phyloP scores from a whole-genome alignment of 768 basidiomycete genomes.

The Lyophyllum atratum region DNA sequence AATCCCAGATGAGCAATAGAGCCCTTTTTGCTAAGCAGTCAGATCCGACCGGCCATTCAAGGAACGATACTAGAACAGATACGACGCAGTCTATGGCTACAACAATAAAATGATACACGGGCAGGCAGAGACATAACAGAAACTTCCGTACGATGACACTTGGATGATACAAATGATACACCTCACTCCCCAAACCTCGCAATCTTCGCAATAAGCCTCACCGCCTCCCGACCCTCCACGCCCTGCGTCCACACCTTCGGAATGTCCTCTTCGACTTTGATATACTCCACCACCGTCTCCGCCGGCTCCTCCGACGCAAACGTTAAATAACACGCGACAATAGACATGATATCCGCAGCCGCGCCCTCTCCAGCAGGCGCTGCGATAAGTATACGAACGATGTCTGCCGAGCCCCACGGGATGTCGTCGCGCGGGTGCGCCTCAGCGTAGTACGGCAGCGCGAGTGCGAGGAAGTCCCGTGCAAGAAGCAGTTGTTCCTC shows the following conservation, averaged over 20 bases:
- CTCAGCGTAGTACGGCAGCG: constrained; percentile 34
- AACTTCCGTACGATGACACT: not conserved
- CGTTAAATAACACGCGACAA: constrained; percentile 24
- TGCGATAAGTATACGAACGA: constrained; percentile 21
- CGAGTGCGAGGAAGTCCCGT: constrained; percentile 44
- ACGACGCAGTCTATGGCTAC: too few species aligned
- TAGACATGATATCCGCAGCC: constrained; percentile 25
- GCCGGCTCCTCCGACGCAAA: constrained; percentile 22
- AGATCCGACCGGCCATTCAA: too few species aligned
- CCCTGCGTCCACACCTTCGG: constrained; percentile 22
- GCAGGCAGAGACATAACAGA: not conserved
- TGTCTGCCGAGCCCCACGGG: constrained; percentile 10
- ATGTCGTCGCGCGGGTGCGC: constrained; percentile 13
- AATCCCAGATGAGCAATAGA: too few species aligned
- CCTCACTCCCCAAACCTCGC: constrained; percentile 9
- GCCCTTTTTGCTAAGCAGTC: too few species aligned
- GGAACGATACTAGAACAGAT: too few species aligned
- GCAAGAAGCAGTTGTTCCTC: constrained; percentile 37
- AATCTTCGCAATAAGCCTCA: constrained; percentile 17
- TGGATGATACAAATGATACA: not conserved
- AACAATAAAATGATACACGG: not conserved
- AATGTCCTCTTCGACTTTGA: constrained; percentile 22
- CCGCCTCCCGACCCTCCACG: constrained; percentile 16
- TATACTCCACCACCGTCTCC: constrained; percentile 20
- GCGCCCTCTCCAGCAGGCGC: constrained; percentile 19